Base-by-base conservation (phyloP, 164 flowering plant species). In the Nymphaea thermarum region DNA sequence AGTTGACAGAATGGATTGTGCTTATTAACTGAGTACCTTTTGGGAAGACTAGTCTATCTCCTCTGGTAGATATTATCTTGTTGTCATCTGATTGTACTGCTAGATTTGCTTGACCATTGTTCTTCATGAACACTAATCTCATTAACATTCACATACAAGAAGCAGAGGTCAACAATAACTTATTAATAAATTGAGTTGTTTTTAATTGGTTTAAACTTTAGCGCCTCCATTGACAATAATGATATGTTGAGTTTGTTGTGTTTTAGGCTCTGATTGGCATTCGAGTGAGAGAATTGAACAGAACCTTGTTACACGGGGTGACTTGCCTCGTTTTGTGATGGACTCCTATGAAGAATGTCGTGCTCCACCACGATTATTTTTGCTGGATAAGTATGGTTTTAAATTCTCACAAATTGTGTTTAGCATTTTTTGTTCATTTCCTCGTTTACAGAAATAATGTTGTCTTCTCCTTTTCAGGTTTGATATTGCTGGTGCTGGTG, bases 401-500 rank as follows among this genome's bases (percentile, higher is more conserved):
- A 47, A 47, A 47, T 47, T 7, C 55, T 47, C 7, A 6, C 55
- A 7, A 47, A 12, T 12, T 47, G 55, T 2, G 12, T 47, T 47
- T 47, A 6, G 12, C 7, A 47, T 47, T 47, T 47, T 12, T 47
- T 47, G 55, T 47, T 47, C 12, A 47, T 47, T 7, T 47, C 12
- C 55, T 47, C 11, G 12, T 12, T 12, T 47, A 47, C 7, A 47
- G 7, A 7, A 12, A 47, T 47, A 47, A 47, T 61, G 63, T 15
- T 61, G 16, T 43, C 63, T 61, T 61, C 16, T 36, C 12, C 25
- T 60, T 68, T 69, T n/a, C 75, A 95, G 99, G 84, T 95, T 95
- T 84, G 99, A 95, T 79, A 75, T 86, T 76, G 97, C 91, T 2
- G 99, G 99, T 71, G 99, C 97, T 80, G 99, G 98, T 68, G 91